These are phyloP conservation scores for Fusarium lateritium DNA, from an alignment of 2,329 filamentous ascomycete species.

Conservation along the genomic window DNA sequence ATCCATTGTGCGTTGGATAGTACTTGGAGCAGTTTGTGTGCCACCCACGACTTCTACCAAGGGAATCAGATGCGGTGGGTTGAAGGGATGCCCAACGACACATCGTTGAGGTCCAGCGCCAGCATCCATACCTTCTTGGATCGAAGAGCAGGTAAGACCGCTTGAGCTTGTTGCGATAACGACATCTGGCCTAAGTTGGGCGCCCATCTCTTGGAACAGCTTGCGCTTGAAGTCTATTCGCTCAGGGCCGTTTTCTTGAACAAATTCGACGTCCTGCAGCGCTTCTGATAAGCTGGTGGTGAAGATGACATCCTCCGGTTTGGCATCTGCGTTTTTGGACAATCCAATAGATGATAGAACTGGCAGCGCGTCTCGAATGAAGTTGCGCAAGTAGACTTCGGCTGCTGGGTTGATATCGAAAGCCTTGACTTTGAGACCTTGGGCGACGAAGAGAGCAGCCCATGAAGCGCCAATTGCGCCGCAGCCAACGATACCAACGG, in stretches of 20 bases:
- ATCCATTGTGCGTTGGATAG: slow-evolving; percentile 1
- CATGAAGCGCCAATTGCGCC: slow-evolving; percentile 29
- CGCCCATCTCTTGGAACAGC: slow-evolving; percentile 24
- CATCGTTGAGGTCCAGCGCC: slow-evolving; percentile 9
- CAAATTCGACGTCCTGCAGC: slow-evolving; percentile 8
- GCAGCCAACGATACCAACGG: slow-evolving; percentile 25
- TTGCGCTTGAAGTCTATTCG: slow-evolving; percentile 16
- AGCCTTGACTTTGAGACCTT: slow-evolving; percentile 25
- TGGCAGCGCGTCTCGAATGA: slow-evolving; percentile 23
- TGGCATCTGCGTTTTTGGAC: slow-evolving; percentile 4
- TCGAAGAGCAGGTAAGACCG: slow-evolving; percentile 26
- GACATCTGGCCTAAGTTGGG: neutral
- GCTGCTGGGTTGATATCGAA: slow-evolving; percentile 29
- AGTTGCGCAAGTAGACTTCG: slow-evolving; percentile 15
- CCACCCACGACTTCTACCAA: slow-evolving; percentile 30
- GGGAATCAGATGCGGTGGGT: slow-evolving; percentile 25
- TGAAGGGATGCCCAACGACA: slow-evolving; percentile 26
- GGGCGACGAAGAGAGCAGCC: slow-evolving; percentile 23
- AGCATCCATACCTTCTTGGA: slow-evolving; percentile 18
- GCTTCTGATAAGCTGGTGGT: slow-evolving; percentile 14
- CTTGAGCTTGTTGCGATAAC: slow-evolving; percentile 25
- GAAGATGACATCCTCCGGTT: slow-evolving; percentile 27
- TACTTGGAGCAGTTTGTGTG: neutral
- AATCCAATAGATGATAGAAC: slow-evolving; percentile 21
- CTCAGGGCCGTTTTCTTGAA: slow-evolving; percentile 26